Base-by-base conservation (phyloP, 2,329 filamentous ascomycete genomes). In the Madurella fahalii region DNA sequence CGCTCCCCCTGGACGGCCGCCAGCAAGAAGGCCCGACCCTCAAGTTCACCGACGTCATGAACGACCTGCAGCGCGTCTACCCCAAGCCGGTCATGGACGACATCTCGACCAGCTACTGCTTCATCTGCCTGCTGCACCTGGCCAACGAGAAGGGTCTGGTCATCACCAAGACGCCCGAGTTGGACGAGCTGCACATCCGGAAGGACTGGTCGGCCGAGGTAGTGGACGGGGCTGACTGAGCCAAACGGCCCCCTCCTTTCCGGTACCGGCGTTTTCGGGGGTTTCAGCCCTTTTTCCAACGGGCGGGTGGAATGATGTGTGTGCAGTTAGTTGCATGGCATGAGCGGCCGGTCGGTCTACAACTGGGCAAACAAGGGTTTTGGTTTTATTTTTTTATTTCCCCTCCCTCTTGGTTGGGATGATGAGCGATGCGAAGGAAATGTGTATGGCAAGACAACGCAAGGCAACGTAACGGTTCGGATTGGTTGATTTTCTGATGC, bases 11-110 rank as follows among this genome's bases (percentile, higher is more conserved):
- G 7, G 25, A 25, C 25, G 25, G 25, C 25, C 25, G 7, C 7
- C 25, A 25, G 25, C 25, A 25, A 25, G 25, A 72, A 78, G 78
- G 81, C 70, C 78, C 72, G 9, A 74, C 72, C 3, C 79, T 96
- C 61, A 91, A 87, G 64, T 99, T 99, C 72, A 97, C 92, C 0
- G 78, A 87, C 17, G 85, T 99, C 56, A 95, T 99, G 84, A 95
- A 95, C 68, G 86, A 86, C 58, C 75, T 99, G 45, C 89, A 95
- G 68, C 73, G 79, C 4, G 90, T 96, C 8, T 99, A 99, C 67
- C 86, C 91, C 11, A 88, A 89, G 69, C 80, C 89, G 62, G 83
- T 85, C 57, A 89, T 99, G 84, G 85, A 87, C 57, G 94, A 99
- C 71, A 97, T 99, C 66, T 96, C 91, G 37, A 99, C 94, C 0